Evolutionary conservation across 1,284 basidiomycete genomes (phyloP).

Genomic region (Tilletia caries): DNA sequence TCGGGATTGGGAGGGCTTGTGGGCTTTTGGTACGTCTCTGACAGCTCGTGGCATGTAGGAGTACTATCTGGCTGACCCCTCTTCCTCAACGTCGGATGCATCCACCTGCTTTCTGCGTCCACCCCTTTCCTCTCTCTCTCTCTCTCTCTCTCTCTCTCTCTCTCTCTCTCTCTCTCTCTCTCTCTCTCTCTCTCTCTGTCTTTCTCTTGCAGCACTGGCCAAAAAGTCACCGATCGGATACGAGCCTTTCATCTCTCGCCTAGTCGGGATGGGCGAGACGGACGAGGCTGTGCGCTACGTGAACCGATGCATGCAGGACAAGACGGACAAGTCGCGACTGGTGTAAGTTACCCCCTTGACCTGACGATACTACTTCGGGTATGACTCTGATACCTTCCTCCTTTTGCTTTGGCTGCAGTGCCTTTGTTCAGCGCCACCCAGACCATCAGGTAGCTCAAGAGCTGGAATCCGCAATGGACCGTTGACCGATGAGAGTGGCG

Average conservation of each 20-base stretch:
- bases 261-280: slow-evolving; percentile 38
- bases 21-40: slow-evolving; percentile 28
- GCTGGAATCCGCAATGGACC: slow-evolving; percentile 4
- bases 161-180: too few relatives aligned
- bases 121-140: not conserved
- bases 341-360: slow-evolving; percentile 15
- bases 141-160: too few relatives aligned
- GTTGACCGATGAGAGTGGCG: too few relatives aligned
- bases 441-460: slow-evolving; percentile 13
- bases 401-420: not conserved
- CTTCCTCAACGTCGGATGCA: too few relatives aligned
- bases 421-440: slow-evolving; percentile 7
- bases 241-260: slow-evolving; percentile 36
- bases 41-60: too few relatives aligned
- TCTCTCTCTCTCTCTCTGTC: too few relatives aligned
- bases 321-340: slow-evolving; percentile 26
- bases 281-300: slow-evolving; percentile 41
- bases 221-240: slow-evolving; percentile 89
- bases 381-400: not conserved
- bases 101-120: too few relatives aligned
- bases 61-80: too few relatives aligned
- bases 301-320: slow-evolving; percentile 33
- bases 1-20: slow-evolving; percentile 39
- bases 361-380: too few relatives aligned
- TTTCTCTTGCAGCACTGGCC: not conserved